Evolutionary conservation across 2,329 filamentous ascomycete genomes (phyloP).

Genomic region (Ascochyta clinopodiicola): DNA sequence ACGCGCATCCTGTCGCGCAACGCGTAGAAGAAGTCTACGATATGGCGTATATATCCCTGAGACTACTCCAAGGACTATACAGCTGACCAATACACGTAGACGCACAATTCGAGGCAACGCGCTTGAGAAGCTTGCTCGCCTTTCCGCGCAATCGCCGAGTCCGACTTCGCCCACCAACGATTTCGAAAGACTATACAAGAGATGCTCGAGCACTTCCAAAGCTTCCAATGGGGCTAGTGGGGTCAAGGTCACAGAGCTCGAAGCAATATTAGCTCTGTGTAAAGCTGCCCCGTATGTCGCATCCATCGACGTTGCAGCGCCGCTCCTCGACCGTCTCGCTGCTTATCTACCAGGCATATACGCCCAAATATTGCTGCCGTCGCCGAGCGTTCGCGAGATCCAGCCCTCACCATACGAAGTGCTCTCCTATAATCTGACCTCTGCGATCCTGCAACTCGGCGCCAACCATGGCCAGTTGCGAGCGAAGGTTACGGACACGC

Average conservation of each 20-base stretch:
- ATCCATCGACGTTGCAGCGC: conserved; percentile 74
- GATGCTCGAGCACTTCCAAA: conserved; percentile 36
- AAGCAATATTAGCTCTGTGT: conserved; percentile 89
- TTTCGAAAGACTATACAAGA: conserved; percentile 52
- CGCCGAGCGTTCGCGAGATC: conserved; percentile 81
- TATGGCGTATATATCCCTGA: conserved; percentile 8
- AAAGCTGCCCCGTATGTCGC: conserved; percentile 82
- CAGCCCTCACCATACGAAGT: conserved; percentile 89
- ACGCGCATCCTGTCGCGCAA: conserved; percentile 9
- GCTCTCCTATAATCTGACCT: conserved; percentile 78
- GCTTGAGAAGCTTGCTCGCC: conserved; percentile 57
- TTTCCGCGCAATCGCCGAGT: conserved; percentile 52
- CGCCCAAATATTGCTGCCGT: conserved; percentile 76
- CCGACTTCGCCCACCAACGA: conserved; percentile 41
- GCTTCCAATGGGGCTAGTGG: conserved; percentile 9
- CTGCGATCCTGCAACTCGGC: conserved; percentile 81
- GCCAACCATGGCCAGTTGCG: conserved; percentile 73
- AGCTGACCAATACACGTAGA: conserved; percentile 21
- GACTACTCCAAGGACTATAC: too few relatives aligned
- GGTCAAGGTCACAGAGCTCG: conserved; percentile 82
- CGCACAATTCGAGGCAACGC: conserved; percentile 55
- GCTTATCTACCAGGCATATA: conserved; percentile 88
- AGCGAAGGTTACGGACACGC: conserved; percentile 67
- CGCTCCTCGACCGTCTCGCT: conserved; percentile 77
- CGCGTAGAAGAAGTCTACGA: not conserved